Evolutionary conservation across 1,284 basidiomycete genomes (phyloP).

Genomic region (Boletus calvinii): DNA sequence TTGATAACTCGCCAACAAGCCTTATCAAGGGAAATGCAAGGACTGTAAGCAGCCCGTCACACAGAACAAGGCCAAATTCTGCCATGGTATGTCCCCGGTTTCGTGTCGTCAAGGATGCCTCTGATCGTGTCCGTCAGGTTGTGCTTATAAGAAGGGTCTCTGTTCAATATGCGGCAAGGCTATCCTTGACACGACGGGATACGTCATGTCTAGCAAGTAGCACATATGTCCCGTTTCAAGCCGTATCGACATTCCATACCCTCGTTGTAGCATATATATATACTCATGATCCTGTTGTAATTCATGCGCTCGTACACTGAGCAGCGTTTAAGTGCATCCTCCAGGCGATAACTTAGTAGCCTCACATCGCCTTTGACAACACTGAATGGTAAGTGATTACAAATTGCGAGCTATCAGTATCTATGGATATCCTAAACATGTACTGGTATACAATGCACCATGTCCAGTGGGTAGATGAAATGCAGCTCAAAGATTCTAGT

Average conservation of each 20-base stretch:
- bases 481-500: constrained; percentile 15
- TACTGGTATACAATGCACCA: constrained; percentile 12
- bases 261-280: constrained; percentile 17
- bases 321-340: too few relatives aligned
- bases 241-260: constrained; percentile 24
- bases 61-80: constrained; percentile 83
- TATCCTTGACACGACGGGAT: constrained; percentile 77
- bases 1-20: constrained; percentile 41
- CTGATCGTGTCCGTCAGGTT: constrained; percentile 48
- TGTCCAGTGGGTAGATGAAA: constrained; percentile 11
- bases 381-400: too few relatives aligned
- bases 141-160: constrained; percentile 80
- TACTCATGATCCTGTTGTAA: constrained; percentile 12
- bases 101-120: constrained; percentile 1
- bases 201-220: constrained; percentile 80
- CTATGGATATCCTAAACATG: constrained; percentile 5
- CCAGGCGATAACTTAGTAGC: too few relatives aligned
- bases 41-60: constrained; percentile 79
- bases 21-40: constrained; percentile 80
- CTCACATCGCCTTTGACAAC: neutral
- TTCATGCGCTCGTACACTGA: neutral
- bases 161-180: constrained; percentile 83
- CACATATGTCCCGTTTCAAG: neutral
- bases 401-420: too few relatives aligned
- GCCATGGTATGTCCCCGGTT: constrained; percentile 58